A percentile compares a stretch with the other conserved stretches of the same genome.
Conservation (phyloP, 2,329 filamentous ascomycete genomes). For the Tolypocladium ophioglossoides region DNA sequence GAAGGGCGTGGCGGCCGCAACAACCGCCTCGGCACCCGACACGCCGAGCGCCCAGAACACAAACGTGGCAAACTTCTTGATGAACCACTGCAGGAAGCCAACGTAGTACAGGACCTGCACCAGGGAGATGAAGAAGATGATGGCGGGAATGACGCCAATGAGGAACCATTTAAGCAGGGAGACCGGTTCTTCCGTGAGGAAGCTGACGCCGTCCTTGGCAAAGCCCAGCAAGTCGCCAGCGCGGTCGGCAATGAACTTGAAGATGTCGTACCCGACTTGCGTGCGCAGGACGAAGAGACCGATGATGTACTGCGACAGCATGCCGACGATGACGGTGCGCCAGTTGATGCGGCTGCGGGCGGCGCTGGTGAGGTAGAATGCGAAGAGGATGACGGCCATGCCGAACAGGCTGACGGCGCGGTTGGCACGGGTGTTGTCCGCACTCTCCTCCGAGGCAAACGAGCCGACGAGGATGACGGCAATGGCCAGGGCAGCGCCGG, state of each 20-base stretch:
- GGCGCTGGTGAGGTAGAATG: constrained; percentile 61
- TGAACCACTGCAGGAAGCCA: constrained; percentile 79
- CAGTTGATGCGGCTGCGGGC: constrained; percentile 55
- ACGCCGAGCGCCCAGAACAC: constrained; percentile 87
- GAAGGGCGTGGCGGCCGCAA: constrained; percentile 85
- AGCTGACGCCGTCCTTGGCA: constrained; percentile 60
- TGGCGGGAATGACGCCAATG: constrained; percentile 70
- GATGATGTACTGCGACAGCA: constrained; percentile 80
- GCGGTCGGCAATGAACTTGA: constrained; percentile 73
- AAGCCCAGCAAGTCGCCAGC: constrained; percentile 68
- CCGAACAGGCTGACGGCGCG: constrained; percentile 76
- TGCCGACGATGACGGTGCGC: constrained; percentile 79
- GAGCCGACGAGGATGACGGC: constrained; percentile 67
- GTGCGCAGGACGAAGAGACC: constrained; percentile 83
- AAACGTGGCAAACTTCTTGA: constrained; percentile 76
- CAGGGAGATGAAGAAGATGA: constrained; percentile 94
- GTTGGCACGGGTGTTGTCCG: constrained; percentile 69
- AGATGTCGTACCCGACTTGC: constrained; percentile 75
- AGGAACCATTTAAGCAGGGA: too few species aligned
- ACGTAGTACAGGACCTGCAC: constrained; percentile 78
- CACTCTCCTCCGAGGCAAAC: constrained; percentile 60
- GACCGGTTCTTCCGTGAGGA: too few species aligned
- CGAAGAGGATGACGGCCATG: constrained; percentile 56
- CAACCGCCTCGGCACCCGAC: constrained; percentile 86
- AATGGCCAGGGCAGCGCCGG: constrained; percentile 54